A percentile compares a stretch with the other conserved stretches of the same genome.
phyloP scores from a whole-genome alignment of 2,329 filamentous ascomycete genomes.

The Ceratocystiopsis sp. region DNA sequence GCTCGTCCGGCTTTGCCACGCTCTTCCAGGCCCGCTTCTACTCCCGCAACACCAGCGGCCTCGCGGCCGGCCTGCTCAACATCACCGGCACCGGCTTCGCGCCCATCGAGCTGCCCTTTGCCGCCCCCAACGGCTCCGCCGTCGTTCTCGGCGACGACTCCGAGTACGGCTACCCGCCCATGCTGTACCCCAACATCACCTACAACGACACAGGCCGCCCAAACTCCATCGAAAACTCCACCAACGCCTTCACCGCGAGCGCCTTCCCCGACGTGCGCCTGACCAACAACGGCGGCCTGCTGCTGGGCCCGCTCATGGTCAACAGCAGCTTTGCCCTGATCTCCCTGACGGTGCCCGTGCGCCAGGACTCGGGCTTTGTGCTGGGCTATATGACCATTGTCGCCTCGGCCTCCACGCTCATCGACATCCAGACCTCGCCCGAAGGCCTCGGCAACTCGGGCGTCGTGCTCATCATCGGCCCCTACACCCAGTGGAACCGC shows the following conservation, averaged over 20 bases:
- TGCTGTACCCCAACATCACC: slow-evolving; percentile 64
- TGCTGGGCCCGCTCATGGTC: slow-evolving; percentile 59
- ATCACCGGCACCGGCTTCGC: slow-evolving; percentile 35
- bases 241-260: slow-evolving; percentile 26
- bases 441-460: slow-evolving; percentile 59
- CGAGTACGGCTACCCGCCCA: slow-evolving; percentile 49
- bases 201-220: slow-evolving; percentile 31
- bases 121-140: slow-evolving; percentile 35
- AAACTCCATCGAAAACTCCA: slow-evolving; percentile 23
- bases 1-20: slow-evolving; percentile 35
- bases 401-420: slow-evolving; percentile 47
- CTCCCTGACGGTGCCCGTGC: slow-evolving; percentile 66
- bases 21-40: slow-evolving; percentile 61
- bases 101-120: slow-evolving; percentile 45
- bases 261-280: slow-evolving; percentile 34
- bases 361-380: slow-evolving; percentile 49
- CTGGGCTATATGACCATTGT: slow-evolving; percentile 74
- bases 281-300: slow-evolving; percentile 36
- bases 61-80: slow-evolving; percentile 40
- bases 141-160: slow-evolving; percentile 48
- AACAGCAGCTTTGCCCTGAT: slow-evolving; percentile 60
- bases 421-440: slow-evolving; percentile 41
- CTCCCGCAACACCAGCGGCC: slow-evolving; percentile 46
- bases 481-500: slow-evolving; percentile 46
- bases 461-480: slow-evolving; percentile 52